Evolutionary conservation across 1,284 basidiomycete species (phyloP), one percentile per base, ranked within the genome.

Genomic region (Sporisorium graminicola): DNA sequence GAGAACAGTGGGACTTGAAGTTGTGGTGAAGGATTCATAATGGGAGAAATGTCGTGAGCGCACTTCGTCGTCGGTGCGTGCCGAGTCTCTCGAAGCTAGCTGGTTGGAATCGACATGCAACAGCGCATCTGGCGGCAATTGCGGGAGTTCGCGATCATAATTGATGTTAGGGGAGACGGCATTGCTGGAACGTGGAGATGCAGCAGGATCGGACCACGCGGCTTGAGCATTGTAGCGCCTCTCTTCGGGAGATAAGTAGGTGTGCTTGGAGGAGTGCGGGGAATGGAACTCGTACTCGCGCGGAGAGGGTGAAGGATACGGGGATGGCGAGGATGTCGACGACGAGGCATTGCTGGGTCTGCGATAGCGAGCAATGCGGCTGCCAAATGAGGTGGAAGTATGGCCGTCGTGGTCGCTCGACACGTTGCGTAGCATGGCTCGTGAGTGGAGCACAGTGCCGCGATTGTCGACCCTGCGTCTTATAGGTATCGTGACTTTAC

Each of bases 41-140:
- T 65, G 61, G 4, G 65, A 68, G 13, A 61, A 43, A 16, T 68
- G 65, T 18, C 71, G 71, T 6, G 65, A 67, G 7, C 71, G 62
- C 18, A 74, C 72, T 47, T 75, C 73, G 12, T 74, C 61, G 8
- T 74, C 65, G 31, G 53, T 46, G 22, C 71, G 55, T 29, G 61
- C 24, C 29, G 24, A 26, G 33, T 49, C 26, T 18, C 57, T 46
- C 10, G 47, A 42, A 13, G 63, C 56, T 16, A 63, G 51, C 29
- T 55, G 47, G 22, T 67, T 70, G 35, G 24, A 13, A 22, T 62
- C 50, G 59, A 66, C 13, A n/a, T 65, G 61, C 24, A 42, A 33
- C 8, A 67, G 58, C 2, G 73, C 73, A 6, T 76, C 73, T 1
- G 73, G 68, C 9, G 73, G 73, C 13, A 76, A 31, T 9, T 64